Conservation (phyloP, 2,329 filamentous ascomycete genomes). For the Nigrospora osmanthi region DNA sequence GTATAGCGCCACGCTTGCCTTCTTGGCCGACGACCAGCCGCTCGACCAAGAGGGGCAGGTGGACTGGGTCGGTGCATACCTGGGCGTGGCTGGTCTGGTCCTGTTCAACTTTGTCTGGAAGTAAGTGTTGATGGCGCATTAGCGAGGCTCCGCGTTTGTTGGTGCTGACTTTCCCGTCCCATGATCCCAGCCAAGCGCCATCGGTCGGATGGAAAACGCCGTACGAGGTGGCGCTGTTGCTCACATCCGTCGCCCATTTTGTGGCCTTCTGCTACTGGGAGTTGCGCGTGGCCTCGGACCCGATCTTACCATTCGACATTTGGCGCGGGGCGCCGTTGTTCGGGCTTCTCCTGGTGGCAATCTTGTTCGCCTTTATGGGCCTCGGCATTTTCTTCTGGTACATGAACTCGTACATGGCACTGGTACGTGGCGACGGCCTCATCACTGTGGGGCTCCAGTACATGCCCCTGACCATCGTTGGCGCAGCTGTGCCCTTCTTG, state of each 20-base stretch:
- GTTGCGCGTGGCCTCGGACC: slow-evolving; percentile 23
- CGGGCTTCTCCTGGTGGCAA: slow-evolving; percentile 30
- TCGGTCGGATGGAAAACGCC: slow-evolving; percentile 34
- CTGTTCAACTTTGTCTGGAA: slow-evolving; percentile 45
- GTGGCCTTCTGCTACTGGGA: slow-evolving; percentile 32
- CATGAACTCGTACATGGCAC: slow-evolving; percentile 33
- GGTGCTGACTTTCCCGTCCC: too few species aligned
- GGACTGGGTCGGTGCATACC: slow-evolving; percentile 29
- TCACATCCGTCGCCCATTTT: slow-evolving; percentile 23
- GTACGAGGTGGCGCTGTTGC: slow-evolving; percentile 30
- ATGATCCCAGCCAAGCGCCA: slow-evolving; percentile 26
- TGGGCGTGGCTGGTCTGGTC: slow-evolving; percentile 31
- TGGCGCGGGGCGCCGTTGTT: slow-evolving; percentile 34
- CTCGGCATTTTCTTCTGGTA: slow-evolving; percentile 42
- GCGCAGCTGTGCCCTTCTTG: slow-evolving; percentile 9
- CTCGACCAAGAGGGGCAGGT: slow-evolving; percentile 27
- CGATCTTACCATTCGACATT: slow-evolving; percentile 37
- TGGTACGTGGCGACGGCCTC: slow-evolving; percentile 30
- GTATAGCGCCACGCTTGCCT: slow-evolving; percentile 7
- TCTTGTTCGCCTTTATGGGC: slow-evolving; percentile 37
- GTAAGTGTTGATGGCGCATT: slow-evolving; percentile 20
- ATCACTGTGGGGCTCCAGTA: slow-evolving; percentile 29
- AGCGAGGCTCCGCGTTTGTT: background rate
- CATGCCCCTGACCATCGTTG: slow-evolving; percentile 32
- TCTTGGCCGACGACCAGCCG: slow-evolving; percentile 17